A percentile compares a stretch with the other conserved stretches of the same genome.
phyloP scores from a whole-genome alignment of 2,329 filamentous ascomycete species.

The Alternaria solani region DNA sequence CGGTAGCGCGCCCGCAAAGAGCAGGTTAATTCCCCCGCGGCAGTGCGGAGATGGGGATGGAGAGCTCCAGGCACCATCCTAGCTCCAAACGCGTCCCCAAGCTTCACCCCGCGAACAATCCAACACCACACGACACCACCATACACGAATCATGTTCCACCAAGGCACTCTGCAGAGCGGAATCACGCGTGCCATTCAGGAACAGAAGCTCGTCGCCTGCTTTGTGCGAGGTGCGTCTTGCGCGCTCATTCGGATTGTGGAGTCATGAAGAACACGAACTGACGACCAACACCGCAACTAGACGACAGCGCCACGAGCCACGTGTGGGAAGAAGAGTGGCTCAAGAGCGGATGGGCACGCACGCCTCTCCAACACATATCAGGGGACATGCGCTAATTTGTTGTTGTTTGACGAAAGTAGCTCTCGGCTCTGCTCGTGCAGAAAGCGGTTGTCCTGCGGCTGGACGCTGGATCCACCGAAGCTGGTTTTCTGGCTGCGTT shows the following conservation, averaged over 20 bases:
- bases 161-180: constrained; percentile 80
- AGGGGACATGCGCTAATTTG: background rate
- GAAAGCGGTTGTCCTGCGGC: constrained; percentile 73
- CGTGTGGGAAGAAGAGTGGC: constrained; percentile 75
- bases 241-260: constrained; percentile 18
- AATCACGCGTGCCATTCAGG: constrained; percentile 75
- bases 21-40: constrained; percentile 22
- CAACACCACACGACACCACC: constrained; percentile 10
- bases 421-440: constrained; percentile 61
- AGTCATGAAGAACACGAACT: background rate
- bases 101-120: constrained; percentile 26
- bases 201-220: constrained; percentile 81
- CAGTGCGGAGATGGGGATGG: background rate
- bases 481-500: constrained; percentile 83
- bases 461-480: constrained; percentile 78
- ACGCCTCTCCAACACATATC: background rate
- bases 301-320: constrained; percentile 74
- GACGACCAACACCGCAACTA: constrained; percentile 45
- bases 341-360: constrained; percentile 54
- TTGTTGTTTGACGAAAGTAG: constrained; percentile 25
- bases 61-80: constrained; percentile 22
- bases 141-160: constrained; percentile 73
- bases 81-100: constrained; percentile 23
- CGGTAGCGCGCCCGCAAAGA: constrained; percentile 15
- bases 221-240: constrained; percentile 75